phyloP scores from a whole-genome alignment of 768 basidiomycete genomes.

The Amanita pseudoporphyria region DNA sequence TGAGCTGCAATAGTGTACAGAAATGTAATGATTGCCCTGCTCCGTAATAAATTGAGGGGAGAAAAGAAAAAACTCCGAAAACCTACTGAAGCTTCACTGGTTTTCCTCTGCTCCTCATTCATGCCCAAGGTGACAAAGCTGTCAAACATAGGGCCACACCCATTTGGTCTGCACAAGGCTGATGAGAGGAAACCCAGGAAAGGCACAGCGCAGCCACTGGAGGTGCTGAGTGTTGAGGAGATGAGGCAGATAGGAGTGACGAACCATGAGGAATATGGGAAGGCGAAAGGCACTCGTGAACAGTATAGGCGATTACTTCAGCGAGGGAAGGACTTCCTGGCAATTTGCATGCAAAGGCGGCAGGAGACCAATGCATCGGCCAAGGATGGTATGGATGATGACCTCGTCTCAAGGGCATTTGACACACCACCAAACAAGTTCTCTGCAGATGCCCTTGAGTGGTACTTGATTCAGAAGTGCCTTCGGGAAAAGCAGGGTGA shows the following conservation, averaged over 20 bases:
- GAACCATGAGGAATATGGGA: background rate
- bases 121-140: background rate
- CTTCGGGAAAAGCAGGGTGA: slow-evolving; percentile 21
- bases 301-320: background rate
- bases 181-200: background rate
- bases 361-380: background rate
- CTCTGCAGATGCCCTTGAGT: background rate
- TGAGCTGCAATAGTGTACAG: no score
- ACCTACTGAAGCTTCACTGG: background rate
- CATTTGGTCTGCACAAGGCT: background rate
- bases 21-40: no score
- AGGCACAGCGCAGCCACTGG: background rate
- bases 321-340: background rate
- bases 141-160: background rate
- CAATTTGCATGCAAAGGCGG: background rate
- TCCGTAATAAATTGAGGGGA: no score
- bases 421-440: background rate
- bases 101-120: no score
- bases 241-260: background rate
- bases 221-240: background rate
- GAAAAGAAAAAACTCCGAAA: background rate
- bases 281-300: background rate
- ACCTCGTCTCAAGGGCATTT: background rate
- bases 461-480: slow-evolving; percentile 19
- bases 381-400: background rate